These are phyloP conservation scores for Pseudevernia furfuracea DNA, from an alignment of 495 filamentous ascomycete species.

Conservation along the genomic window DNA sequence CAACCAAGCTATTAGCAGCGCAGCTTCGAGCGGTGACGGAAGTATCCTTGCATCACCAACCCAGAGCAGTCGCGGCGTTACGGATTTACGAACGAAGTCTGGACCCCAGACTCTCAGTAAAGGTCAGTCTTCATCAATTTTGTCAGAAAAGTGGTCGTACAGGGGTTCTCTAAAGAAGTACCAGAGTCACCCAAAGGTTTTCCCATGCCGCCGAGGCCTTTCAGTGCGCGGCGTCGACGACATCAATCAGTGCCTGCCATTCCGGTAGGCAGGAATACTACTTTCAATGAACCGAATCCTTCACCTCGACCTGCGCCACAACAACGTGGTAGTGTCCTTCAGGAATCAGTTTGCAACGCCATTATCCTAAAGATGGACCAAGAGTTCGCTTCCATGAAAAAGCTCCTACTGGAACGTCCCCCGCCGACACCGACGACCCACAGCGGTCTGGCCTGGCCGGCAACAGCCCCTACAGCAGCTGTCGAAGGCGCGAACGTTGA, in stretches of 20 bases:
- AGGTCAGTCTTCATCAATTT: too few species aligned
- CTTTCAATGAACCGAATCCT: neutral
- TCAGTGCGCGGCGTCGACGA: neutral
- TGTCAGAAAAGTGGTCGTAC: too few species aligned
- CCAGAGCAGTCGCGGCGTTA: too few species aligned
- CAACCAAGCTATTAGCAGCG: too few species aligned
- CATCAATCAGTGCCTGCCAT: slow-evolving; percentile 1
- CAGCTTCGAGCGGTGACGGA: too few species aligned
- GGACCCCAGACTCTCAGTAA: too few species aligned
- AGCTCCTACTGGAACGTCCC: neutral
- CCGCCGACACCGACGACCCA: neutral
- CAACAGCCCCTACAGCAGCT: too few species aligned
- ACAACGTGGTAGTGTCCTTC: neutral
- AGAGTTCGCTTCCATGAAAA: neutral
- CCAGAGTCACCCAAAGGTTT: neutral
- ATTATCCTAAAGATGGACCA: neutral
- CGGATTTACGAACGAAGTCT: too few species aligned
- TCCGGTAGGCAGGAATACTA: neutral
- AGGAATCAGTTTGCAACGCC: neutral
- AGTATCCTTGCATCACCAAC: too few species aligned
- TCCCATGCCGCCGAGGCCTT: neutral
- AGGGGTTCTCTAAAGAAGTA: too few species aligned
- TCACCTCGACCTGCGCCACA: neutral
- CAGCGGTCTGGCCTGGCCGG: too few species aligned
- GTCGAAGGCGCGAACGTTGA: neutral